Conservation (phyloP, 1,139 yeast genomes). For the Eremothecium cymbalariae region DNA sequence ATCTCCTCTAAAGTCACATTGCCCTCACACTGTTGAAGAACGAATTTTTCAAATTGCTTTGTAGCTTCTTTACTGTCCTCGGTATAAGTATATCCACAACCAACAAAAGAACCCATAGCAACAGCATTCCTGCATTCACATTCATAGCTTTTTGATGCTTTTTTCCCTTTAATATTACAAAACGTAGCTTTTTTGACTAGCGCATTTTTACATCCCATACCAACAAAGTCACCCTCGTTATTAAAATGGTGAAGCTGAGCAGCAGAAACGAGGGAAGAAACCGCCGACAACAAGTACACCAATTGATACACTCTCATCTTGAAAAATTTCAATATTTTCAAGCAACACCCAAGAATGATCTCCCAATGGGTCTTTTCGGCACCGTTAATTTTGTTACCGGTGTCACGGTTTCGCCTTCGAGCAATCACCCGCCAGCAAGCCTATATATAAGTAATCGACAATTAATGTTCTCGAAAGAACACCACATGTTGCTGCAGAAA, state of each 20-base stretch:
- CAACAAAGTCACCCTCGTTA: constrained; percentile 17
- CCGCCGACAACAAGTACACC: too few species aligned
- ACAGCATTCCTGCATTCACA: constrained; percentile 25
- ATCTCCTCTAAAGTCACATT: constrained; percentile 31
- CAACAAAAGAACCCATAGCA: constrained; percentile 26
- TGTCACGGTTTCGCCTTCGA: too few species aligned
- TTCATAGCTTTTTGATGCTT: constrained; percentile 11
- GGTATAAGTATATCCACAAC: constrained; percentile 23
- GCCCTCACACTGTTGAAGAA: constrained; percentile 13
- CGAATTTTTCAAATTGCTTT: constrained; percentile 15
- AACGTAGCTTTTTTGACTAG: constrained; percentile 19
- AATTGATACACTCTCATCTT: too few species aligned
- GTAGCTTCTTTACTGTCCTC: constrained; percentile 11
- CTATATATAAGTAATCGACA: too few species aligned
- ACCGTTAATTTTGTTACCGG: too few species aligned
- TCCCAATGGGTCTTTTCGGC: too few species aligned
- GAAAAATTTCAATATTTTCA: too few species aligned
- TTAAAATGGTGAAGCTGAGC: background rate
- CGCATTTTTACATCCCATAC: constrained; percentile 24
- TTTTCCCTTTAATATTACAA: constrained; percentile 19
- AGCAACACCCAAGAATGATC: too few species aligned
- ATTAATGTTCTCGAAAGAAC: too few species aligned
- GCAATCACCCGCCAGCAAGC: too few species aligned
- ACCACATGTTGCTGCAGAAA: too few species aligned
- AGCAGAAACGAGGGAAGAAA: background rate